These are phyloP conservation scores for Cephalotrichum gorgonifer DNA, from an alignment of 2,329 filamentous ascomycete genomes.

Conservation along the genomic window DNA sequence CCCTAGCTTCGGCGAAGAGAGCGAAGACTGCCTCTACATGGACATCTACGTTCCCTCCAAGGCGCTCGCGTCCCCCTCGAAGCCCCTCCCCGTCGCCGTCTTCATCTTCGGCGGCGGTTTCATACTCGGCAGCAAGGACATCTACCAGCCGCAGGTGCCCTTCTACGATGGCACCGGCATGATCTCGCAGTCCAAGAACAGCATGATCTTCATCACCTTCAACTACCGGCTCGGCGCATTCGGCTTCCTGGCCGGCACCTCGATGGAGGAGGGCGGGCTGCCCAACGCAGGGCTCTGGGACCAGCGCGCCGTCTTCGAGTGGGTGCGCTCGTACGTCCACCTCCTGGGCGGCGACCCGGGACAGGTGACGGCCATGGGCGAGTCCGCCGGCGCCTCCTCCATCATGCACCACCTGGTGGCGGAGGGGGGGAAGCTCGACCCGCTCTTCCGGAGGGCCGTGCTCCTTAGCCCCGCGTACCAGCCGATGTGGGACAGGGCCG, in stretches of 20 bases:
- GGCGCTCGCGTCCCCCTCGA: conserved; percentile 22
- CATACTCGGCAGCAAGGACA: conserved; percentile 28
- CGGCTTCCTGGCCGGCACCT: conserved; percentile 33
- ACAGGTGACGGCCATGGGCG: conserved; percentile 36
- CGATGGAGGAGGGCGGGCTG: conserved; percentile 27
- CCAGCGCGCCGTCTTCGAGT: conserved; percentile 33
- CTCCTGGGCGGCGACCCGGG: conserved; percentile 34
- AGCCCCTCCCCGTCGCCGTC: conserved; percentile 31
- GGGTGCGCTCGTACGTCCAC: conserved; percentile 34
- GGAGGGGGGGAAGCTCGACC: conserved; percentile 28
- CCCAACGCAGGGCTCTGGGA: conserved; percentile 34
- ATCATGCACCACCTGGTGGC: conserved; percentile 39
- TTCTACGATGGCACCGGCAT: conserved; percentile 27
- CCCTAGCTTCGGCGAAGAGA: conserved; percentile 17
- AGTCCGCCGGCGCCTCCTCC: conserved; percentile 39
- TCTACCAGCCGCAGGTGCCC: conserved; percentile 19
- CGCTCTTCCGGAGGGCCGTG: conserved; percentile 26
- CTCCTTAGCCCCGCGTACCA: conserved; percentile 24
- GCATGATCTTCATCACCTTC: conserved; percentile 32
- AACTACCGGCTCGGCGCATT: conserved; percentile 40
- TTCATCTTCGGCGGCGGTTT: conserved; percentile 37
- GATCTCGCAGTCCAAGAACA: conserved; percentile 21
- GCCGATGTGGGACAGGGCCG: conserved; percentile 21
- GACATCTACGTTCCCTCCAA: conserved; percentile 36
- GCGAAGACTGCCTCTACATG: conserved; percentile 38